Evolutionary conservation across 2,329 filamentous ascomycete genomes (phyloP), one percentile per base, ranked within the genome.

Genomic region (Talaromyces sp.): DNA sequence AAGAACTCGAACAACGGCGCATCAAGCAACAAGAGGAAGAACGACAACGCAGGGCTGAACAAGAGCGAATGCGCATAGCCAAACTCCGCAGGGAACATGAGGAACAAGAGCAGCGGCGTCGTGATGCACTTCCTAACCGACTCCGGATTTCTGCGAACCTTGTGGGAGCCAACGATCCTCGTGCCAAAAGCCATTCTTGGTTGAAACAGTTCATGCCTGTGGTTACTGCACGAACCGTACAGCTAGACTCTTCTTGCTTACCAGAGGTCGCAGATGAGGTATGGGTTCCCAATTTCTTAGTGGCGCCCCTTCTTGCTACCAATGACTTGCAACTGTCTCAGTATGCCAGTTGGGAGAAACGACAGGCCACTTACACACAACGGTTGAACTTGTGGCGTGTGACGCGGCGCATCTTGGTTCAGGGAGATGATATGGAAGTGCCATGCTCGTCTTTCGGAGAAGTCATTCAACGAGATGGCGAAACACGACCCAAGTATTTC

Each of bases 211-310:
- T 82, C 69, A 76, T 82, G 70, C 81, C 81, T 25, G 69, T 84
- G 22, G 78, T 79, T 38, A 81, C 79, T 22, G 81, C 78, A 8
- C 74, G 74, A 49, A 81, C 79, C 7, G 69, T 71, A 38, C 78
- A 83, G 65, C 74, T 84, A 10, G 78, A 82, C 63, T 74, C 76
- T 15, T 67, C 68, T 27, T 81, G 77, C 70, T 70, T 70, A 19
- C 61, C 66, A 19, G 75, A 79, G 36, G 63, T 76, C 40, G 77
- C 76, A 17, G 74, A 79, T 29, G 81, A 83, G 65, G 74, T 75
- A 69, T 84, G 82, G 81, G 76, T 83, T 68, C 78, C 80, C 25
- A 83, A 83, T 64, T 81, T 81, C 68, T 74, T 83, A 68, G 79
- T 81, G 68, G 82, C 81, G 34, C 80, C 80, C 49, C 69, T 84